phyloP scores from a whole-genome alignment of 768 basidiomycete species.

The Suillus variegatus region DNA sequence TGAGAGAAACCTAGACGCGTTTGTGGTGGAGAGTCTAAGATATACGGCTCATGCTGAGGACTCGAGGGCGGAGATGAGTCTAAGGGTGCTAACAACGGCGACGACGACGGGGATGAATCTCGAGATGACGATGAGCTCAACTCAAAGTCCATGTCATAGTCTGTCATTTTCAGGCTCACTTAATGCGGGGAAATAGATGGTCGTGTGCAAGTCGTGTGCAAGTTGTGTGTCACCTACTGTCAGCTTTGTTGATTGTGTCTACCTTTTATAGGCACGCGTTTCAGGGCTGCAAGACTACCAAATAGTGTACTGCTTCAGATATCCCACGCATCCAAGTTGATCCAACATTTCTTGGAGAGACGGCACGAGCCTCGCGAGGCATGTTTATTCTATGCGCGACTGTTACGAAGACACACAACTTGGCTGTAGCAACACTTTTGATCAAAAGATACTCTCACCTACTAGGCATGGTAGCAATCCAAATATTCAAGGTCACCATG shows the following conservation, averaged over 20 bases:
- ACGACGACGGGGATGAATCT: conserved; percentile 53
- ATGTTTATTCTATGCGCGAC: neutral
- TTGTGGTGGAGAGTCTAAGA: conserved; percentile 34
- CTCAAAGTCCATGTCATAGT: conserved; percentile 3
- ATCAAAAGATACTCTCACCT: neutral
- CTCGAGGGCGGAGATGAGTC: conserved; percentile 41
- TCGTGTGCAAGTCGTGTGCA: conserved; percentile 9
- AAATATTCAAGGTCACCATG: neutral
- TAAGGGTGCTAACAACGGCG: conserved; percentile 40
- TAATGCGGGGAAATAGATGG: neutral
- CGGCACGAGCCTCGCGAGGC: neutral
- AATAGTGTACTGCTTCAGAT: too few species aligned
- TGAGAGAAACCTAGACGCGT: conserved; percentile 29
- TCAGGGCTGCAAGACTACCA: neutral
- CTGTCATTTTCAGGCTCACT: neutral
- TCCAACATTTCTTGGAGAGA: neutral
- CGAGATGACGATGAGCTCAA: conserved; percentile 7
- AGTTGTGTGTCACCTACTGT: conserved; percentile 2
- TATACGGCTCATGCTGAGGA: conserved; percentile 25
- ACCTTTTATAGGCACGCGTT: conserved; percentile 6
- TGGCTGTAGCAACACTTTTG: neutral
- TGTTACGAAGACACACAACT: neutral
- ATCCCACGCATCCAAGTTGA: too few species aligned
- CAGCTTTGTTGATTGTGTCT: neutral
- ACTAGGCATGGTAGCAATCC: neutral